These are phyloP conservation scores for Aspergillus glaucus DNA, from an alignment of 2,329 filamentous ascomycete genomes.

Conservation along the genomic window DNA sequence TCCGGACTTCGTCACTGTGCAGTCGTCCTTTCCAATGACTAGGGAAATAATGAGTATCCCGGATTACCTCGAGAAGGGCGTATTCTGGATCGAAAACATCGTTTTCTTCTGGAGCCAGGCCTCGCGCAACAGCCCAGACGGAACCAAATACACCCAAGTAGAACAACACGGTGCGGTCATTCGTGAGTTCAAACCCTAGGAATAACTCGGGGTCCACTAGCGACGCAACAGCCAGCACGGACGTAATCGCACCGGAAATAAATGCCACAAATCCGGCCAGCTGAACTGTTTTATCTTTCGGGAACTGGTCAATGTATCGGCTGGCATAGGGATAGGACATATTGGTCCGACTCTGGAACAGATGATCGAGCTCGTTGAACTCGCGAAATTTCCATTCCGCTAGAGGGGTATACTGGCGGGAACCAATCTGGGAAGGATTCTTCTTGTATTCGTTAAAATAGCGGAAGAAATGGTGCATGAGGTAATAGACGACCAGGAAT, in stretches of 20 bases:
- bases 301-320: conserved; percentile 90
- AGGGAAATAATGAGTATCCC: conserved; percentile 88
- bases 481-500: conserved; percentile 76
- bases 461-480: conserved; percentile 86
- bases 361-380: conserved; percentile 91
- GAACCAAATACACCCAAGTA: conserved; percentile 78
- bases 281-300: conserved; percentile 88
- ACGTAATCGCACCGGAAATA: conserved; percentile 76
- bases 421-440: conserved; percentile 79
- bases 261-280: conserved; percentile 80
- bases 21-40: conserved; percentile 80
- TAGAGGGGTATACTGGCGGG: conserved; percentile 82
- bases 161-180: conserved; percentile 81
- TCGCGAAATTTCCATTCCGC: conserved; percentile 98
- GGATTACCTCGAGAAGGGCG: conserved; percentile 79
- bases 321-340: conserved; percentile 94
- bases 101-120: conserved; percentile 80
- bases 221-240: conserved; percentile 75
- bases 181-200: conserved; percentile 83
- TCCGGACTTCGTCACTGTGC: conserved; percentile 89
- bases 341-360: conserved; percentile 82
- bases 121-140: conserved; percentile 76
- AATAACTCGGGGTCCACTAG: conserved; percentile 89
- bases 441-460: conserved; percentile 98
- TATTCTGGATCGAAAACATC: conserved; percentile 87